Conservation (phyloP, 768 basidiomycete genomes). For the Coprinopsis sp. region DNA sequence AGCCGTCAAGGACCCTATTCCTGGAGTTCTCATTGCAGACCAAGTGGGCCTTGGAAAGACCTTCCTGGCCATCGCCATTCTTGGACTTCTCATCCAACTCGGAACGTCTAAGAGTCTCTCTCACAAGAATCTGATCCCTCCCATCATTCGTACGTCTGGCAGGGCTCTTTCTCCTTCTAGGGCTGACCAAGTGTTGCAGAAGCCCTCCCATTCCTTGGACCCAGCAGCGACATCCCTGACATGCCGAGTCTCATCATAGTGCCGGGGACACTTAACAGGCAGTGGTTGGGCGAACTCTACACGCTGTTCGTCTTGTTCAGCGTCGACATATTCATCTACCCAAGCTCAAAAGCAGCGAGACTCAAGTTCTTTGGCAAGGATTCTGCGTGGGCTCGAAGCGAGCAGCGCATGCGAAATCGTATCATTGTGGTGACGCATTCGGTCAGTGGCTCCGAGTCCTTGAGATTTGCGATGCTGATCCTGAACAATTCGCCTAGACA, state of each 20-base stretch:
- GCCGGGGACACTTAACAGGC: slow-evolving; percentile 17
- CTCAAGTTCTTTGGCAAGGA: slow-evolving; percentile 15
- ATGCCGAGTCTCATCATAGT: slow-evolving; percentile 17
- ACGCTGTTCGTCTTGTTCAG: slow-evolving; percentile 6
- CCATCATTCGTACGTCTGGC: slow-evolving; percentile 16
- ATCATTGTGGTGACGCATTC: slow-evolving; percentile 20
- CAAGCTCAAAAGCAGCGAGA: neutral
- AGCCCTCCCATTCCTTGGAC: slow-evolving; percentile 9
- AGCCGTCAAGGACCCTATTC: neutral
- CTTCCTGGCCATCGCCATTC: slow-evolving; percentile 11
- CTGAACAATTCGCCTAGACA: too few species aligned
- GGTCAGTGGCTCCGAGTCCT: too few species aligned
- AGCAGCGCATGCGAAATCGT: slow-evolving; percentile 4
- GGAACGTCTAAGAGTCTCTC: neutral
- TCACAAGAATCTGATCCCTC: slow-evolving; percentile 11
- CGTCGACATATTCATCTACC: slow-evolving; percentile 23
- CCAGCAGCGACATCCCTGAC: slow-evolving; percentile 6
- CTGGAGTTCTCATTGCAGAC: slow-evolving; percentile 16
- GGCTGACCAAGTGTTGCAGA: neutral
- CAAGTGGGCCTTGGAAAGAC: slow-evolving; percentile 29
- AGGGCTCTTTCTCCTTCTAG: neutral
- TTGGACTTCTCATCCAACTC: slow-evolving; percentile 15
- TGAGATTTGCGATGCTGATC: too few species aligned
- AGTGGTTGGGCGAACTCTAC: slow-evolving; percentile 18
- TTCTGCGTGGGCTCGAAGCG: slow-evolving; percentile 12